phyloP scores from a whole-genome alignment of 768 basidiomycete genomes.

The Daedaleopsis sinensis region DNA sequence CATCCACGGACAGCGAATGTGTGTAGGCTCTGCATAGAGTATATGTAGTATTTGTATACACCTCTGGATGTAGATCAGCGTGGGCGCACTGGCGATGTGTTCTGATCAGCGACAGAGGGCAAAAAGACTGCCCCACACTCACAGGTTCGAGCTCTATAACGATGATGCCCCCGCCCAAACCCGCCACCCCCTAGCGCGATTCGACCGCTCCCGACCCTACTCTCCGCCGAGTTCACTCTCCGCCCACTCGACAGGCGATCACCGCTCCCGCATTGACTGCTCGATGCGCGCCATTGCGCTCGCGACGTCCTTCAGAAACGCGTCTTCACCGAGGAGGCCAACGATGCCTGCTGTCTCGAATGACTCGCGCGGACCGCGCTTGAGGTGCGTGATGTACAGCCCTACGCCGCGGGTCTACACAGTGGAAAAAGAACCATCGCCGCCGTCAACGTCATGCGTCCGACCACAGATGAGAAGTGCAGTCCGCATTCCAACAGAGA shows the following conservation, averaged over 20 bases:
- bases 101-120: too few species aligned
- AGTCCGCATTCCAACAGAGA: neutral
- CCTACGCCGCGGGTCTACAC: conserved; percentile 45
- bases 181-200: too few species aligned
- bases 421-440: neutral
- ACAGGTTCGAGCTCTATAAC: too few species aligned
- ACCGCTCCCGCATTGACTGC: conserved; percentile 22
- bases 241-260: neutral
- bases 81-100: too few species aligned
- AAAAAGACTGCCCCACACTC: too few species aligned
- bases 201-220: neutral
- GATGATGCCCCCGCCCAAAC: too few species aligned
- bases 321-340: conserved; percentile 44
- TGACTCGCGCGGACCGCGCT: conserved; percentile 35
- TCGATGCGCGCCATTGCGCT: conserved; percentile 45
- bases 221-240: neutral
- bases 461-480: neutral
- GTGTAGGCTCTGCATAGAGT: too few species aligned
- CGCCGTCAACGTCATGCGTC: neutral
- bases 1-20: too few species aligned
- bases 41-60: too few species aligned
- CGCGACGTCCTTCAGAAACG: conserved; percentile 47
- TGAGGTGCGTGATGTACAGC: conserved; percentile 51
- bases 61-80: too few species aligned
- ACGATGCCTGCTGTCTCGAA: conserved; percentile 51